Evolutionary conservation across 176 grass and related monocot species (phyloP).

Genomic region (Secale cereale): DNA sequence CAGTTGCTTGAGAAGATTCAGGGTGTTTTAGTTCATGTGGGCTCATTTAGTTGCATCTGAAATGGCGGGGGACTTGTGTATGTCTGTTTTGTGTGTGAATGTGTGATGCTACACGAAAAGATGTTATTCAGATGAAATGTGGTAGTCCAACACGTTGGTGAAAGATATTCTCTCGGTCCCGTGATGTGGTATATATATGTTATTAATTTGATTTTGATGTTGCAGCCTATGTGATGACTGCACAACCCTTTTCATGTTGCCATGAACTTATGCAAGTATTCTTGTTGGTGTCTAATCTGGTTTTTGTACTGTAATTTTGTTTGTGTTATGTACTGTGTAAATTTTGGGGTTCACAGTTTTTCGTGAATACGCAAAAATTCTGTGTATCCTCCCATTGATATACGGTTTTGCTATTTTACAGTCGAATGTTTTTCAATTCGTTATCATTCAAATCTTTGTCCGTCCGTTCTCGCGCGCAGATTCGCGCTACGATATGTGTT

Average conservation of each 20-base stretch:
- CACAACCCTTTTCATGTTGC: background rate
- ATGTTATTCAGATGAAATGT: conserved; percentile 12
- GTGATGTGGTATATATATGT: background rate
- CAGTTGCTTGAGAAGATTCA: background rate
- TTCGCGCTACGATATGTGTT: no score
- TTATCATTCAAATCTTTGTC: no score
- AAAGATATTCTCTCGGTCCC: background rate
- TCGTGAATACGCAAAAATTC: no score
- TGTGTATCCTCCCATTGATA: no score
- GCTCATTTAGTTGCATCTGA: background rate
- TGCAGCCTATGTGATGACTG: background rate
- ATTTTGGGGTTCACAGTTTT: background rate
- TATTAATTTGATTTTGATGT: background rate
- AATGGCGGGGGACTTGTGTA: background rate
- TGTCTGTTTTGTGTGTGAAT: background rate
- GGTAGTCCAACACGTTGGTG: background rate
- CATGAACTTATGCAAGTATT: background rate
- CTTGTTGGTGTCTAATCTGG: background rate
- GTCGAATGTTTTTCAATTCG: no score
- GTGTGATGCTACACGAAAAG: background rate
- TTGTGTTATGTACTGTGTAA: background rate
- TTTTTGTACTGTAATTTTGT: background rate
- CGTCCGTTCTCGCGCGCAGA: no score
- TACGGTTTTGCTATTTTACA: no score
- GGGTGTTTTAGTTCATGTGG: background rate